Conservation (phyloP, 2,329 filamentous ascomycete genomes). For the Fusarium multiceps region DNA sequence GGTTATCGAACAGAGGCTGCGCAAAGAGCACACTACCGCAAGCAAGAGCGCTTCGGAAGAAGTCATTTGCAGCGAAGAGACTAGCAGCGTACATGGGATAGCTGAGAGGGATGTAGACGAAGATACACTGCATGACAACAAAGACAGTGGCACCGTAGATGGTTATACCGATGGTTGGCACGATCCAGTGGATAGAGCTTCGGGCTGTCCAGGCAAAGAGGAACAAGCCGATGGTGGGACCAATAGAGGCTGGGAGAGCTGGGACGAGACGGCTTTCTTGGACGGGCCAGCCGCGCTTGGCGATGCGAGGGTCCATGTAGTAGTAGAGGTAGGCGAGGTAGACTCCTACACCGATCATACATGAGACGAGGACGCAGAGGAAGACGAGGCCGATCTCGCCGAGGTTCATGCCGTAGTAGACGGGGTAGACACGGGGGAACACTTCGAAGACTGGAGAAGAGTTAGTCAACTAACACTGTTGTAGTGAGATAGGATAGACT, state of each 20-base stretch:
- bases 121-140: constrained; percentile 69
- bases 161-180: constrained; percentile 66
- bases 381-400: constrained; percentile 71
- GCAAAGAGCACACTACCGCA: constrained; percentile 70
- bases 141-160: constrained; percentile 65
- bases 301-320: constrained; percentile 63
- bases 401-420: constrained; percentile 68
- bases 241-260: constrained; percentile 63
- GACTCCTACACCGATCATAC: constrained; percentile 60
- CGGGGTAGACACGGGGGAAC: constrained; percentile 72
- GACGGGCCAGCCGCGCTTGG: constrained; percentile 59
- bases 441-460: constrained; percentile 64
- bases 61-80: constrained; percentile 71
- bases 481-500: constrained; percentile 3
- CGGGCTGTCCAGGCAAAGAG: constrained; percentile 68
- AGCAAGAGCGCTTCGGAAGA: constrained; percentile 67
- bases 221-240: constrained; percentile 69
- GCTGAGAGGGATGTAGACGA: constrained; percentile 67
- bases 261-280: constrained; percentile 67
- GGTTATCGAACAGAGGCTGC: constrained; percentile 67
- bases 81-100: constrained; percentile 68
- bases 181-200: constrained; percentile 64
- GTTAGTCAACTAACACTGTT: constrained; percentile 12
- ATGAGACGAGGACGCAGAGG: constrained; percentile 68
- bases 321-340: constrained; percentile 65